Evolutionary conservation across 306 rosid genomes (phyloP), one percentile per base, ranked within the genome.

Genomic region (Trichosanthes truncata): DNA sequence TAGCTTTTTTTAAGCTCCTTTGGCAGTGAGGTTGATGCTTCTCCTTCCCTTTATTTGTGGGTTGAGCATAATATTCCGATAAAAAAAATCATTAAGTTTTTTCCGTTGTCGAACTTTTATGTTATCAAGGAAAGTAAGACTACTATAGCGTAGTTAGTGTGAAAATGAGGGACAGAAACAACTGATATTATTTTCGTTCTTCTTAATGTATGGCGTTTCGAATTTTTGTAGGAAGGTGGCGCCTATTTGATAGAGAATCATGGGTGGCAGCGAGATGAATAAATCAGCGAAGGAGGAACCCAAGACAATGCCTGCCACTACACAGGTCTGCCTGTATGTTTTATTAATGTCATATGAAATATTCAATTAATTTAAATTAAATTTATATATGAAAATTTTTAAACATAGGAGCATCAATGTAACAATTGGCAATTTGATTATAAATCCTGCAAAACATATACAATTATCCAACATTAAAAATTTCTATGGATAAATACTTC

Each of bases 211-310:
- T 92, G 84, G 84, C 89, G 92, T 87, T 91, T 77, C 81, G 79
- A 86, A 62, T 56, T 80, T 77, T 53, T 81, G 74, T 77, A 80
- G 82, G 80, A 68, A 81, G 59, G 77, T 76, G 78, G 59, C 35
- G 8, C 26, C 41, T 45, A 29, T 33, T 72, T 72, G 83, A 79
- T 78, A 78, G 83, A 81, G 76, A 78, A 76, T 82, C 79, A 94
- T 89, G 97, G 96, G 93, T 82, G 88, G 90, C 84, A 86, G 93
- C 72, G 97, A 90, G 82, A 90, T 88, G 91, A 97, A 91, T 80
- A 95, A 95, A 90, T 79, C 89, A 51, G 53, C 91, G 10, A 92
- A 87, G 80, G 88, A 84, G 71, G 98, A 90, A 75, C 76, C 89
- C 10, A 91, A 91, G 91, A 87, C 93, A 9, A 81, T 91, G 7